phyloP scores from a whole-genome alignment of 2,329 filamentous ascomycete species.

The Cytospora mali region DNA sequence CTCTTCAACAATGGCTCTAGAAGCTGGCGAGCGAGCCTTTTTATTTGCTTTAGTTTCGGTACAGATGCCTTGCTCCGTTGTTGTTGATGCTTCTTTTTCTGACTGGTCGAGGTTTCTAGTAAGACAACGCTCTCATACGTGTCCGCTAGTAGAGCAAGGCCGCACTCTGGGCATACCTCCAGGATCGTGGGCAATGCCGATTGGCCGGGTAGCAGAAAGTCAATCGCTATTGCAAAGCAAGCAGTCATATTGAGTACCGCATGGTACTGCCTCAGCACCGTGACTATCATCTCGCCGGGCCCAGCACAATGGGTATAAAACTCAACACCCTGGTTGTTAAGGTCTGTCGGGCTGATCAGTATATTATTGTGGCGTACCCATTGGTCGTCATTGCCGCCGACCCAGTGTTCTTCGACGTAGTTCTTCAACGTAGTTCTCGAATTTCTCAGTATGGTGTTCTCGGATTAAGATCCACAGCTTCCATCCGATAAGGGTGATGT shows the following conservation, averaged over 20 bases:
- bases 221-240: constrained; percentile 4
- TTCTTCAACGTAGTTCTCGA: not conserved
- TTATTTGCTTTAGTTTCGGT: no score
- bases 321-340: not conserved
- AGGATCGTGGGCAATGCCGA: no score
- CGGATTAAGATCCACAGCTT: constrained; percentile 1
- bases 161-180: no score
- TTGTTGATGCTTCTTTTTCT: no score
- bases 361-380: not conserved
- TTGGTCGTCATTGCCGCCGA: not conserved
- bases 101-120: no score
- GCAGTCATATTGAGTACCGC: not conserved
- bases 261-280: not conserved
- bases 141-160: no score
- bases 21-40: no score
- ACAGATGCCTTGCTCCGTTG: no score
- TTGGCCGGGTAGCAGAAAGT: not conserved
- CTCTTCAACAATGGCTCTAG: no score
- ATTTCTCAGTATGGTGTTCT: not conserved
- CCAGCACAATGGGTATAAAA: not conserved
- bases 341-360: not conserved
- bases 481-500: not conserved
- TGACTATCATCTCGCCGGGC: not conserved
- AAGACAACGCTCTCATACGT: no score
- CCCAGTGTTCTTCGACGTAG: not conserved